A percentile compares a stretch with the other conserved stretches of the same genome.
Conservation (phyloP, 306 rosid species). For the Carpinus fangiana region DNA sequence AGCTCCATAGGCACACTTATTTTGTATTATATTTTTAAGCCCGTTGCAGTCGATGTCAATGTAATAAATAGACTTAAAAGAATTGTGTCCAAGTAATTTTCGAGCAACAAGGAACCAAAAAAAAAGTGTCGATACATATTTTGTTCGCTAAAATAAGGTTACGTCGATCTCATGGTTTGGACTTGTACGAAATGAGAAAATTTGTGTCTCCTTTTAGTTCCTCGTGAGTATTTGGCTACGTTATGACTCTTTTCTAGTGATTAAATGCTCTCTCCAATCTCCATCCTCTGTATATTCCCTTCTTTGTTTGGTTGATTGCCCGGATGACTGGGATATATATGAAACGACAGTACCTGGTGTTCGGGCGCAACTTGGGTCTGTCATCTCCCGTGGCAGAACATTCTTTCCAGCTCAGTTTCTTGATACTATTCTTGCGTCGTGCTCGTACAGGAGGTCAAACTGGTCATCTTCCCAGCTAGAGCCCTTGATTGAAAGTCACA, state of each 20-base stretch:
- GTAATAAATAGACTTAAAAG: background rate
- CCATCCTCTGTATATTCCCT: background rate
- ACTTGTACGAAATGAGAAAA: too few relatives aligned
- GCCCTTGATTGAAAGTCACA: background rate
- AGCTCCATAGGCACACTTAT: conserved; percentile 11
- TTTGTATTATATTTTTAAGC: conserved; percentile 2
- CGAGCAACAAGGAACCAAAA: background rate
- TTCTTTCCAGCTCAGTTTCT: background rate
- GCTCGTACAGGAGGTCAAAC: background rate
- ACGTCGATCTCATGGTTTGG: too few relatives aligned
- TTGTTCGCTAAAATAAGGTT: background rate
- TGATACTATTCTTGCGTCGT: background rate
- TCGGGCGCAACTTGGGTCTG: background rate
- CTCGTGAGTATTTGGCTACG: background rate
- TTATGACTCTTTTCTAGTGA: background rate
- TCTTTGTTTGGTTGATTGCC: background rate
- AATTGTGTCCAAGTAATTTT: background rate
- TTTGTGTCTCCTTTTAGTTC: background rate
- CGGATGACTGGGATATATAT: background rate
- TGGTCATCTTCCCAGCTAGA: background rate
- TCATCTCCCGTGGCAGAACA: background rate
- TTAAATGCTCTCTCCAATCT: background rate
- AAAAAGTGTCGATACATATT: background rate
- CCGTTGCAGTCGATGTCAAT: conserved; percentile 19
- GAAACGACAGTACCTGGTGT: background rate